Evolutionary conservation across 129 eudicot genomes (phyloP).

Genomic region (Lactuca saligna): DNA sequence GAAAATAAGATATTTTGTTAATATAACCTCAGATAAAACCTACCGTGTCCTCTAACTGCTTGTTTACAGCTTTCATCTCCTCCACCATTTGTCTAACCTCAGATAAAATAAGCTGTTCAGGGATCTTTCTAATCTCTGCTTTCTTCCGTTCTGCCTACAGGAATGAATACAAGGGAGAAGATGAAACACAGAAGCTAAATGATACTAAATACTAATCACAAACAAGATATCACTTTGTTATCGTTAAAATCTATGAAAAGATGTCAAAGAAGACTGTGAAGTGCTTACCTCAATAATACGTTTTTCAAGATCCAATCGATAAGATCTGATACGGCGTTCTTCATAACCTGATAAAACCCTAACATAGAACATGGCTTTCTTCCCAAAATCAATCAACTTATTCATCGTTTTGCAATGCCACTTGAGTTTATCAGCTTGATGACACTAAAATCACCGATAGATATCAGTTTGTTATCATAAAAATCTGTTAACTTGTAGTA

Average conservation of each 20-base stretch:
- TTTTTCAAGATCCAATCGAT: slow-evolving; percentile 57
- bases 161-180: not conserved
- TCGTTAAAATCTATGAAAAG: no score
- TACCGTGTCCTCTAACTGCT: slow-evolving; percentile 81
- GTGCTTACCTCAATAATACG: slow-evolving; percentile 44
- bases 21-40: no score
- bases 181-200: not conserved
- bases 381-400: slow-evolving; percentile 65
- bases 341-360: slow-evolving; percentile 97
- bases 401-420: slow-evolving; percentile 38
- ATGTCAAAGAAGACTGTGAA: not conserved
- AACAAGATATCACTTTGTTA: no score
- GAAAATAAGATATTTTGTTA: no score
- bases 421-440: not conserved
- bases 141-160: slow-evolving; percentile 67
- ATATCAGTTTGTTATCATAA: no score
- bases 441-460: no score
- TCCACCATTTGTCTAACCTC: slow-evolving; percentile 92
- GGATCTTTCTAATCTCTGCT: slow-evolving; percentile 60
- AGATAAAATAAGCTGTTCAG: slow-evolving; percentile 79
- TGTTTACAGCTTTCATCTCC: slow-evolving; percentile 87
- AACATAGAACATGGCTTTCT: slow-evolving; percentile 81
- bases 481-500: no score
- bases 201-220: no score
- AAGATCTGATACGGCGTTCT: slow-evolving; percentile 80